Evolutionary conservation across 2,329 filamentous ascomycete species (phyloP).

Genomic region (Pyrenochaeta sp.): DNA sequence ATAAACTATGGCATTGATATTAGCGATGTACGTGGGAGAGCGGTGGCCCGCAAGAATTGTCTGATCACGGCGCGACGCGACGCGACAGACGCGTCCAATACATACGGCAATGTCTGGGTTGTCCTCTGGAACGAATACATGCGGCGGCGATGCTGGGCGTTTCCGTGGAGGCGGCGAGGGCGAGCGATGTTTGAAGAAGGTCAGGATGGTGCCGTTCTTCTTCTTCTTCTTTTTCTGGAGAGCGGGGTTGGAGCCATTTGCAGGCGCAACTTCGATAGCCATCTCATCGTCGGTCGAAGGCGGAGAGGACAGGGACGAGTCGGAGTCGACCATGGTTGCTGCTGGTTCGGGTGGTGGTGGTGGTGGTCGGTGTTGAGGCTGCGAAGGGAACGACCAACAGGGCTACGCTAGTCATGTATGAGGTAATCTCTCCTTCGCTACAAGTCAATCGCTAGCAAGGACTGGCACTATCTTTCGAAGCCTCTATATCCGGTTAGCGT

Average conservation of each 20-base stretch:
- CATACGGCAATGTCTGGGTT: conserved; percentile 92
- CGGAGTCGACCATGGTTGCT: conserved; percentile 62
- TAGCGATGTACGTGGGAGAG: conserved; percentile 35
- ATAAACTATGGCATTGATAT: conserved; percentile 74
- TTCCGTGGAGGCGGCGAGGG: conserved; percentile 68
- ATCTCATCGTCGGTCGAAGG: conserved; percentile 68
- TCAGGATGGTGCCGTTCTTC: conserved; percentile 45
- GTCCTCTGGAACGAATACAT: conserved; percentile 89
- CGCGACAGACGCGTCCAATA: conserved; percentile 55
- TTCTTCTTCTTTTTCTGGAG: conserved; percentile 44
- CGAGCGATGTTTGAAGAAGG: conserved; percentile 52
- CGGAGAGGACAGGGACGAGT: conserved; percentile 65
- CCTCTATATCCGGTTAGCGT: no score
- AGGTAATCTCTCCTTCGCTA: conserved; percentile 49
- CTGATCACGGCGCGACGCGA: conserved; percentile 40
- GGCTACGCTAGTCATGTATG: conserved; percentile 44
- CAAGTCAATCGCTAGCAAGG: no score
- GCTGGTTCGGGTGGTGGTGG: conserved; percentile 25
- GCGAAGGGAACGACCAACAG: conserved; percentile 34
- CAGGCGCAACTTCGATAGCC: conserved; percentile 34
- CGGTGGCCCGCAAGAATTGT: conserved; percentile 28
- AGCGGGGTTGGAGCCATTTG: conserved; percentile 33
- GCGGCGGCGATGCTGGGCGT: conserved; percentile 85
- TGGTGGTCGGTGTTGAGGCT: conserved; percentile 30
- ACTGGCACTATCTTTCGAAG: no score